phyloP scores from a whole-genome alignment of 148 eudicot genomes.

The Vaccinium corymbosum region DNA sequence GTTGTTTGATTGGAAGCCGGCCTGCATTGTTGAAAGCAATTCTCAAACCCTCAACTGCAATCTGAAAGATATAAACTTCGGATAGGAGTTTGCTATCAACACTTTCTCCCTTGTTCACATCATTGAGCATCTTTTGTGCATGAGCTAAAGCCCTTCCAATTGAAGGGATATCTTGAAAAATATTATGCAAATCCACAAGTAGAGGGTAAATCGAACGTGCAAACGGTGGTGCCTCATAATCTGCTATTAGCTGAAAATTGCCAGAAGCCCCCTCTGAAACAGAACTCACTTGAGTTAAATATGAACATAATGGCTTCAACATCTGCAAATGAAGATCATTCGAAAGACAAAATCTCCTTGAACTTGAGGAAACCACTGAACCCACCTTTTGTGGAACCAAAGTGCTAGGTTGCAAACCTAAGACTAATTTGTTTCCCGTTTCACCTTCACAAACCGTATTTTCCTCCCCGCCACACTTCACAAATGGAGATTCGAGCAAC shows the following conservation, averaged over 20 bases:
- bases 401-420: constrained; percentile 42
- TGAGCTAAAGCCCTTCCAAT: constrained; percentile 57
- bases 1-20: constrained; percentile 36
- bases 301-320: constrained; percentile 45
- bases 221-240: constrained; percentile 74
- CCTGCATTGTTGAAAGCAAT: constrained; percentile 55
- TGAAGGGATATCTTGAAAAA: constrained; percentile 72
- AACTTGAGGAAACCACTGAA: constrained; percentile 27
- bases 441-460: constrained; percentile 28
- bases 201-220: constrained; percentile 70
- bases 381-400: constrained; percentile 47
- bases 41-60: constrained; percentile 72
- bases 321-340: constrained; percentile 52
- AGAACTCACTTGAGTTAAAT: constrained; percentile 30
- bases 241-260: constrained; percentile 33
- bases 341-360: constrained; percentile 34
- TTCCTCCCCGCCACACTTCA: constrained; percentile 25
- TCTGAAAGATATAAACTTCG: constrained; percentile 53
- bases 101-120: constrained; percentile 45
- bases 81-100: constrained; percentile 40
- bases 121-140: constrained; percentile 55
- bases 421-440: constrained; percentile 30
- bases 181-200: constrained; percentile 65
- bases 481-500: constrained; percentile 51
- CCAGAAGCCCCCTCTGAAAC: constrained; percentile 20